Base-by-base conservation (phyloP, 805 yeast species). In the Candida patagonica region DNA sequence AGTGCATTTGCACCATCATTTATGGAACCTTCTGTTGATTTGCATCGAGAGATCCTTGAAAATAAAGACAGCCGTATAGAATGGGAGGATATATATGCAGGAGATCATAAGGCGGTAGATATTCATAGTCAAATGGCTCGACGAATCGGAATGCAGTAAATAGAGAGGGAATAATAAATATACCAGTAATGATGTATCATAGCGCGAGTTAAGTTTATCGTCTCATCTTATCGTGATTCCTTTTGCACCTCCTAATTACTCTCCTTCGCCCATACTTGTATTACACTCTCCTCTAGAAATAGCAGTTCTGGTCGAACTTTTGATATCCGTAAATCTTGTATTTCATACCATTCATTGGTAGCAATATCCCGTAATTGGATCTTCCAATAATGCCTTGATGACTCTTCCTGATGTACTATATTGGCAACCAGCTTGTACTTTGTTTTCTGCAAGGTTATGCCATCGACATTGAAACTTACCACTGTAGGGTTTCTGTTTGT, bases 61-160 rank as follows among this genome's bases (percentile, higher is more conserved):
- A 84, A 84, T 63, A 79, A 74, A 54, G 97, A 92, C 43, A 62
- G 78, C 16, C 61, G 75, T 12, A 65, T 89, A 30, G 96, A 85
- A 52, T 89, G 97, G 96, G 97, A 92, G 54, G 97, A 92, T 54
- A 71, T 89, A 16, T 88, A 88, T 59, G 67, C 68, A 21, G 80
- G 50, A 17, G 17, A 34, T 8, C 23, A 27, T 30, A 21, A 20
- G 4, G 24, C 53, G 13, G 57, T 56, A 9, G 84, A 78, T 53
- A 73, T 86, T 66, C 95, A 85, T 57, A 55, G 76, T 12, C 86
- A 80, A 52, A 69, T 86, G 70, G 92, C 82, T 60, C 72, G 64
- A 55, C 70, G 67, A 42, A 62, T 80, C 63, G 48, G 48, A 23
- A 35, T 52, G 13, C n/a, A n/a, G n/a, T n/a, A n/a, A n/a, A n/a